Percentiles rank a stretch among this genome's conserved stretches.
These are phyloP conservation scores for Talaromyces sp. DNA, from an alignment of 2,329 filamentous ascomycete genomes.

Conservation along the genomic window DNA sequence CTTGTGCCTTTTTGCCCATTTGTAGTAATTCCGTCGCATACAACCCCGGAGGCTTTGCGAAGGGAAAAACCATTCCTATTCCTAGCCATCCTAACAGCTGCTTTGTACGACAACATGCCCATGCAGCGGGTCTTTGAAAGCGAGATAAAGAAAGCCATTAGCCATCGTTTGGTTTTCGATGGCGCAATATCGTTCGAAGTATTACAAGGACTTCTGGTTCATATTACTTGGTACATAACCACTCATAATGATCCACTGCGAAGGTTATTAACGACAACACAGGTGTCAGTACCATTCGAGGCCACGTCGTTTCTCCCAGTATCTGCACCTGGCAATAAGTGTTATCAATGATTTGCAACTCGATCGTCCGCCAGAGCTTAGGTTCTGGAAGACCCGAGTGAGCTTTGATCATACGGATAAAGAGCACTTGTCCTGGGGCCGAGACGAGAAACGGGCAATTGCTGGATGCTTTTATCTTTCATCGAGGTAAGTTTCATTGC, in stretches of 20 bases:
- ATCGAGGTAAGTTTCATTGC: constrained; percentile 29
- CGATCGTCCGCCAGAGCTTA: constrained; percentile 20
- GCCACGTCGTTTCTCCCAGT: constrained; percentile 27
- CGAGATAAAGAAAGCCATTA: constrained; percentile 19
- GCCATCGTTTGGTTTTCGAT: constrained; percentile 25
- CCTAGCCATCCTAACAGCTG: constrained; percentile 27
- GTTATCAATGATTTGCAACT: constrained; percentile 32
- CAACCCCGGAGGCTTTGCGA: constrained; percentile 20
- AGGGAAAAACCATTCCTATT: constrained; percentile 31
- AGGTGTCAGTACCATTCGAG: constrained; percentile 32
- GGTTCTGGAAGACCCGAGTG: constrained; percentile 25
- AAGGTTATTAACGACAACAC: not conserved
- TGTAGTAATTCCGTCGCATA: not conserved
- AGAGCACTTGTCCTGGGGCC: constrained; percentile 21
- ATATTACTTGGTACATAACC: constrained; percentile 28
- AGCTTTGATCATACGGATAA: constrained; percentile 19
- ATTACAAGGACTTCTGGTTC: constrained; percentile 36
- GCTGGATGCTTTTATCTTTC: constrained; percentile 43
- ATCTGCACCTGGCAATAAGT: constrained; percentile 33
- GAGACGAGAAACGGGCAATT: constrained; percentile 41
- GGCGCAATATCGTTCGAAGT: constrained; percentile 35
- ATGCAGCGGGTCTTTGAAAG: constrained; percentile 29
- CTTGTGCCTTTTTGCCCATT: not conserved
- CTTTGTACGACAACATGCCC: constrained; percentile 27
- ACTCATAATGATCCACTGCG: not conserved